These are phyloP conservation scores for Umbellularia californica DNA, from an alignment of 164 flowering plant species.

Conservation along the genomic window DNA sequence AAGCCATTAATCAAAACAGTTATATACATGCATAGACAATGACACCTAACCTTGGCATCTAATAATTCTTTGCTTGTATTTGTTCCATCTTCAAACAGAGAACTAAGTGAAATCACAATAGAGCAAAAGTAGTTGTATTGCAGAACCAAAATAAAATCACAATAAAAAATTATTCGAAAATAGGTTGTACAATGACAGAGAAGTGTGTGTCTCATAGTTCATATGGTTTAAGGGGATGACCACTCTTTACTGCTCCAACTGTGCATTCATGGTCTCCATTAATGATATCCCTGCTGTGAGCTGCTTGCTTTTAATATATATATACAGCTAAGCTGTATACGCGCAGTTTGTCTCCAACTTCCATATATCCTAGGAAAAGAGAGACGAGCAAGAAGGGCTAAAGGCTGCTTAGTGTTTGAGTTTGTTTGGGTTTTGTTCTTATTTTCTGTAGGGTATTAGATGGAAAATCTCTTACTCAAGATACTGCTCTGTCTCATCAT, in stretches of 20 bases:
- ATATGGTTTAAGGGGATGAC: background rate
- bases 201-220: background rate
- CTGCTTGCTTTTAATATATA: background rate
- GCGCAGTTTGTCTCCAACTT: background rate
- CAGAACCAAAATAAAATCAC: no score
- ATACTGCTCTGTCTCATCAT: constrained; percentile 30
- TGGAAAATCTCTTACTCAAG: constrained; percentile 22
- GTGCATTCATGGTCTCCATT: constrained; percentile 28
- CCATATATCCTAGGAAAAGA: constrained; percentile 7
- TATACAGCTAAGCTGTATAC: background rate
- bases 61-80: no score
- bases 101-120: no score
- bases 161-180: no score
- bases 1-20: no score
- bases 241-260: constrained; percentile 14
- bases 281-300: constrained; percentile 15
- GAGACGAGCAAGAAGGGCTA: background rate
- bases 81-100: no score
- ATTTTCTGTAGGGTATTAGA: constrained; percentile 19
- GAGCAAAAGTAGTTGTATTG: no score
- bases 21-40: no score
- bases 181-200: background rate
- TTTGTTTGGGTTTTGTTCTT: background rate
- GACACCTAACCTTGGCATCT: no score
- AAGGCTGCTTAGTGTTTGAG: background rate